phyloP scores from a whole-genome alignment of 2,329 filamentous ascomycete species.

The Fusarium sp. region DNA sequence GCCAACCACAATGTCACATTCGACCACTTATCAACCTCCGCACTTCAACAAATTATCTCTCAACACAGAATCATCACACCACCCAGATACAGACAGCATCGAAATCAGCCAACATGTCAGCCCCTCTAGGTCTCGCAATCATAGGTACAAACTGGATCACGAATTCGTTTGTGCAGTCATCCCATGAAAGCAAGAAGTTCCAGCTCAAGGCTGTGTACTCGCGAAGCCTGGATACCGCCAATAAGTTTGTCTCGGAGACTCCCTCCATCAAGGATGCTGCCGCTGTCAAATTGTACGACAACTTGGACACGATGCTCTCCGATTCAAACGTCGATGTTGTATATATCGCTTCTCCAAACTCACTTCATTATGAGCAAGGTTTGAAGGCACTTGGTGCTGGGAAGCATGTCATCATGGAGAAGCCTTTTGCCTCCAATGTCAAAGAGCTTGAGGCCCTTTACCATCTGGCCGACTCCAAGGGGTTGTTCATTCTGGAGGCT shows the following conservation, averaged over 20 bases:
- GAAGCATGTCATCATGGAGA: slow-evolving; percentile 36
- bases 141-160: slow-evolving; percentile 40
- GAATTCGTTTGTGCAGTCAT: slow-evolving; percentile 35
- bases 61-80: not conserved
- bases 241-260: slow-evolving; percentile 21
- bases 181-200: slow-evolving; percentile 30
- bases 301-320: slow-evolving; percentile 23
- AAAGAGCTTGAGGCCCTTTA: slow-evolving; percentile 24
- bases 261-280: slow-evolving; percentile 23
- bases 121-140: slow-evolving; percentile 31
- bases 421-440: slow-evolving; percentile 33
- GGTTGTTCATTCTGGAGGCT: slow-evolving; percentile 25
- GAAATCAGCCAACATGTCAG: slow-evolving; percentile 16
- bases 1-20: not conserved
- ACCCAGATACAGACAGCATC: not conserved
- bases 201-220: slow-evolving; percentile 29
- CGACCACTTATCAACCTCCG: not conserved
- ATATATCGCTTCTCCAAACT: slow-evolving; percentile 38
- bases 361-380: slow-evolving; percentile 30
- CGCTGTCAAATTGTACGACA: slow-evolving; percentile 12
- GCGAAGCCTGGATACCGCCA: slow-evolving; percentile 29
- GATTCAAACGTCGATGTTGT: slow-evolving; percentile 16
- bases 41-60: slow-evolving; percentile 2
- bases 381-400: slow-evolving; percentile 14
- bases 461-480: slow-evolving; percentile 28